A percentile compares a stretch with the other conserved stretches of the same genome.
Conservation (phyloP, 2,329 filamentous ascomycete species). For the Ciborinia camelliae region DNA sequence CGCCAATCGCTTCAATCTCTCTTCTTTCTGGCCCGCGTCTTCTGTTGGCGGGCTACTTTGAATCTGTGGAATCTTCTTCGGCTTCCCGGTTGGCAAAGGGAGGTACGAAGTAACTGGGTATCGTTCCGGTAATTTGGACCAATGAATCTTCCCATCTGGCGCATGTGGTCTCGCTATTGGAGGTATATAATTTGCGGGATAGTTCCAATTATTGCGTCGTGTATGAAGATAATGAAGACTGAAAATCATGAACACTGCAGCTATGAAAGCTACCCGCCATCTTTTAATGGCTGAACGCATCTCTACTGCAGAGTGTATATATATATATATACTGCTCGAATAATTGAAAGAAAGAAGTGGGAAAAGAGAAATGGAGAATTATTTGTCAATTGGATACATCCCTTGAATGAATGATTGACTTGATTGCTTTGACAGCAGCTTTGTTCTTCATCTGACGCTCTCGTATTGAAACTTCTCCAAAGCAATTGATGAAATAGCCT, state of each 20-base stretch:
- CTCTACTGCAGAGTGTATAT: not conserved
- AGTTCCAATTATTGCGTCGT: conserved; percentile 25
- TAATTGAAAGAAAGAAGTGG: not conserved
- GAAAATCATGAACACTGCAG: conserved; percentile 26
- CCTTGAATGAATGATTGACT: not conserved
- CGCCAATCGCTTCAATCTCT: conserved; percentile 28
- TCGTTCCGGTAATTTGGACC: conserved; percentile 32
- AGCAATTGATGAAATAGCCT: not conserved
- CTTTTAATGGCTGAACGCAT: conserved; percentile 31
- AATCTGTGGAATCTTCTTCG: conserved; percentile 32
- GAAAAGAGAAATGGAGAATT: not conserved
- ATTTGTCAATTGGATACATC: conserved; percentile 17
- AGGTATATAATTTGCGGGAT: conserved; percentile 24
- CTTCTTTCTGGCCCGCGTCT: conserved; percentile 25
- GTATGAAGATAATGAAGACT: conserved; percentile 32
- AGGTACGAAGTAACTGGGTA: conserved; percentile 33
- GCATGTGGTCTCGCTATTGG: conserved; percentile 37
- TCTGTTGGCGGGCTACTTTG: conserved; percentile 31
- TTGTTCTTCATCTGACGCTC: conserved; percentile 3
- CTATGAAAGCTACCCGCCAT: conserved; percentile 30
- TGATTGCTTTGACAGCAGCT: conserved; percentile 9
- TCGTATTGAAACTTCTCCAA: not conserved
- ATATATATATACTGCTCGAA: not conserved
- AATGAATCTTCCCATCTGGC: conserved; percentile 54
- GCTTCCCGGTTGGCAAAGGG: conserved; percentile 31